Evolutionary conservation across 2,329 filamentous ascomycete species (phyloP), one percentile per base, ranked within the genome.

Genomic region (Ceratocystis variospora): DNA sequence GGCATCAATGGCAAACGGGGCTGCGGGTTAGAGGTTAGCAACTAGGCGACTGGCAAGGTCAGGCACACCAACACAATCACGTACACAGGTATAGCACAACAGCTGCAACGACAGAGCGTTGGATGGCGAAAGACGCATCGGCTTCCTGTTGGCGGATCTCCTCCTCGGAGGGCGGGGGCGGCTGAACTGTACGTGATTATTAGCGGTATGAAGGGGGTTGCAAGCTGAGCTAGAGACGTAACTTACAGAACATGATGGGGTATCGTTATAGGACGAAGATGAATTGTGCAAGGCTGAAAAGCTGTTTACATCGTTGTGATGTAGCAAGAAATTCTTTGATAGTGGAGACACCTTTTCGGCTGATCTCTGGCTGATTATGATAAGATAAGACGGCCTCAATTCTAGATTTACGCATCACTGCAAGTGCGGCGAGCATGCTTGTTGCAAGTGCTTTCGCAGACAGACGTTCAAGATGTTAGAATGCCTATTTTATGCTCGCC

Each of bases 51-150:
- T 19, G 8, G 48, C 8, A 28, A 31, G 7, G 22, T 41, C 12
- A 41, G 37, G 37, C 37, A 55, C 31, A 22, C 19, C 17, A 44
- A 19, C 41, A 33, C 3, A 10, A 33, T 2, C 7, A 74, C 87
- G 67, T 84, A 94, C 89, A 90, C 68, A 94, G 77, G 74, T 93
- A 93, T 62, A 94, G 81, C 62, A 88, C 75, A 48, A 86, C 79
- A 69, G 85, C 86, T 17, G 84, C 84, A 48, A 83, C 81, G 66
- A 87, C 73, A 69, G 87, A 87, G 72, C 80, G 81, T 77, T 88
- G 85, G 70, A 93, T 79, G 63, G 86, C 87, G 71, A 81, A 79
- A 72, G 78, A 79, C 63, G 89, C 88, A 74, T 87, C 82, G 68
- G 79, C 79, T 79, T 92, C 88, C 74, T 86, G 81, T 72, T 80